Evolutionary conservation across 495 filamentous ascomycete species (phyloP).

Genomic region (Penicillium bialowiezense): DNA sequence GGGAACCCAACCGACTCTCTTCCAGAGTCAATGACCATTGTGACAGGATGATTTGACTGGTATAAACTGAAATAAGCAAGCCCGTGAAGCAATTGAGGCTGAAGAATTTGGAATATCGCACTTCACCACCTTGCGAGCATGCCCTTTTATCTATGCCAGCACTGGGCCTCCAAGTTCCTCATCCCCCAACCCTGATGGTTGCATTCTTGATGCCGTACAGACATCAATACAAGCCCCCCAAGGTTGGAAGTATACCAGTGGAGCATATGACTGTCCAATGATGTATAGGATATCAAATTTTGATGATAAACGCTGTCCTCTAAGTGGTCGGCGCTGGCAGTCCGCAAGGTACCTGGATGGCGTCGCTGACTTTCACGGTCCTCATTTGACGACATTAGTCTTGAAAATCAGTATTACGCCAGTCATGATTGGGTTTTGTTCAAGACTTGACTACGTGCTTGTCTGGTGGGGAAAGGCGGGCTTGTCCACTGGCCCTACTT

Average conservation of each 20-base stretch:
- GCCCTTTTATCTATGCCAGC: conserved; percentile 11
- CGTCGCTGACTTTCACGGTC: conserved; percentile 25
- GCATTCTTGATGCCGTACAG: conserved; percentile 5
- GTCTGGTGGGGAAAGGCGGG: neutral
- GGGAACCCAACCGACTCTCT: conserved; percentile 20
- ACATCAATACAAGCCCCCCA: conserved; percentile 9
- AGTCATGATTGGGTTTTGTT: conserved; percentile 3
- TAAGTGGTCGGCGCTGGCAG: conserved; percentile 14
- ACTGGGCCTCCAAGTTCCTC: conserved; percentile 30
- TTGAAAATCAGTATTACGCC: conserved; percentile 6
- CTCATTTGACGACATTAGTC: conserved; percentile 10
- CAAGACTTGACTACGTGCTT: neutral
- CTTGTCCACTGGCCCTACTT: too few species aligned
- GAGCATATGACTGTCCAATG: conserved; percentile 7
- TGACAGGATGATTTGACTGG: neutral
- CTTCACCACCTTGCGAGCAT: conserved; percentile 17
- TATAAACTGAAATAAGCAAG: neutral
- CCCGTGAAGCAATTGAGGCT: neutral
- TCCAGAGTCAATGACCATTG: conserved; percentile 35
- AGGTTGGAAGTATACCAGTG: conserved; percentile 12
- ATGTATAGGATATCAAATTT: neutral
- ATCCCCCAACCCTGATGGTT: neutral
- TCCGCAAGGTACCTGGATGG: conserved; percentile 25
- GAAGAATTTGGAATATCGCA: neutral
- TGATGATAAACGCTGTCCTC: conserved; percentile 19